These are phyloP conservation scores for Xylaria sp. DNA, from an alignment of 2,329 filamentous ascomycete species.

Conservation along the genomic window DNA sequence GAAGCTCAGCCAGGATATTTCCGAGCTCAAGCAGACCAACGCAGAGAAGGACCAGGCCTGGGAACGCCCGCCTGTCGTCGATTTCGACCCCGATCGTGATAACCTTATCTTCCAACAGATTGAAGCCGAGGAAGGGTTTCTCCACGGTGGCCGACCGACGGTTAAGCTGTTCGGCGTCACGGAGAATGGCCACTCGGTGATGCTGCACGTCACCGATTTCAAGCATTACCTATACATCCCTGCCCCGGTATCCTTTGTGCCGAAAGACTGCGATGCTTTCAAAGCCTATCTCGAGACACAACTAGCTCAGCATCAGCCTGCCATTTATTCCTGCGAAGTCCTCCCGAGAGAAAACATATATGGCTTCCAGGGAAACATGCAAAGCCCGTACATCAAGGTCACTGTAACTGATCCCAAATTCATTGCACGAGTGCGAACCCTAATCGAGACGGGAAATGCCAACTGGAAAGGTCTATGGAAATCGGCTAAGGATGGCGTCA, in stretches of 20 bases:
- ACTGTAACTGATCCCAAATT: slow-evolving; percentile 88
- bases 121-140: slow-evolving; percentile 86
- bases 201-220: slow-evolving; percentile 95
- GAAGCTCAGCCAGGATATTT: slow-evolving; percentile 94
- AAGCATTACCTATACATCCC: slow-evolving; percentile 95
- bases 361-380: slow-evolving; percentile 90
- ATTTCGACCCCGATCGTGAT: slow-evolving; percentile 63
- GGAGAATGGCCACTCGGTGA: slow-evolving; percentile 80
- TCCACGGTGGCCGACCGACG: slow-evolving; percentile 75
- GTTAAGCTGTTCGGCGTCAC: slow-evolving; percentile 96
- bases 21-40: slow-evolving; percentile 82
- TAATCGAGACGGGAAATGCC: slow-evolving; percentile 75
- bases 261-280: slow-evolving; percentile 78
- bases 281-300: slow-evolving; percentile 80
- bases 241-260: slow-evolving; percentile 81
- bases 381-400: slow-evolving; percentile 91
- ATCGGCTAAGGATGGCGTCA: slow-evolving; percentile 68
- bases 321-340: slow-evolving; percentile 81
- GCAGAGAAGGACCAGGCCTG: slow-evolving; percentile 93
- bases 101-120: slow-evolving; percentile 93
- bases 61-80: slow-evolving; percentile 66
- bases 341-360: slow-evolving; percentile 89
- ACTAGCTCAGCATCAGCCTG: slow-evolving; percentile 73
- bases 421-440: slow-evolving; percentile 75
- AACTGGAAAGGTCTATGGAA: slow-evolving; percentile 95